A percentile compares a stretch with the other conserved stretches of the same genome.
phyloP scores from a whole-genome alignment of 2,329 filamentous ascomycete genomes.

The Calonectria naviculata region DNA sequence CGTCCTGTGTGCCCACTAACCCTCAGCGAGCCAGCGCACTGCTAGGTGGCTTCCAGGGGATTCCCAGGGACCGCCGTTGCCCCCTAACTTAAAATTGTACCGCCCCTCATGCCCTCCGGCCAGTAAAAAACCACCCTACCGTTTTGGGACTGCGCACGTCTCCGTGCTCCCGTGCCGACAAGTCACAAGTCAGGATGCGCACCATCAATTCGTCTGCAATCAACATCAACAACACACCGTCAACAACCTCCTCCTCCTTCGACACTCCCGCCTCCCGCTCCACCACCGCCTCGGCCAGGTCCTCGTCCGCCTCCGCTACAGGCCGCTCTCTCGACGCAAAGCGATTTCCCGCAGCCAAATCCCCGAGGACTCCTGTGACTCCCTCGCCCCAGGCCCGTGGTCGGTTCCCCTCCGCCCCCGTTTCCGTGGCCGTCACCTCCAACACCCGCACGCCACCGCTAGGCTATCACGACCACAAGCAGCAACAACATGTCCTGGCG shows the following conservation, averaged over 20 bases:
- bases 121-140: constrained; percentile 34
- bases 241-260: constrained; percentile 34
- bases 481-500: constrained; percentile 44
- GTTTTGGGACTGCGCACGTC: constrained; percentile 17
- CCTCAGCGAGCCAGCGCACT: constrained; percentile 11
- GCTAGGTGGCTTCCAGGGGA: constrained; percentile 12
- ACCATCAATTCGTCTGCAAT: constrained; percentile 34
- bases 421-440: constrained; percentile 26
- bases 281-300: constrained; percentile 17
- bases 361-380: constrained; percentile 25
- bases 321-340: constrained; percentile 27
- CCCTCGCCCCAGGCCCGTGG: constrained; percentile 28
- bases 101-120: constrained; percentile 25
- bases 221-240: constrained; percentile 36
- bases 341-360: constrained; percentile 26
- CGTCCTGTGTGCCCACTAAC: neutral
- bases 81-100: constrained; percentile 32
- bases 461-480: constrained; percentile 33
- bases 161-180: constrained; percentile 26
- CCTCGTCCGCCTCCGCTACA: constrained; percentile 21
- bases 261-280: constrained; percentile 31
- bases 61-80: constrained; percentile 15
- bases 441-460: constrained; percentile 32
- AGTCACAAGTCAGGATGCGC: constrained; percentile 38
- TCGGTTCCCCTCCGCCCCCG: constrained; percentile 35